Evolutionary conservation across 345 rosid genomes (phyloP).

Genomic region (Microthlaspi erraticum): DNA sequence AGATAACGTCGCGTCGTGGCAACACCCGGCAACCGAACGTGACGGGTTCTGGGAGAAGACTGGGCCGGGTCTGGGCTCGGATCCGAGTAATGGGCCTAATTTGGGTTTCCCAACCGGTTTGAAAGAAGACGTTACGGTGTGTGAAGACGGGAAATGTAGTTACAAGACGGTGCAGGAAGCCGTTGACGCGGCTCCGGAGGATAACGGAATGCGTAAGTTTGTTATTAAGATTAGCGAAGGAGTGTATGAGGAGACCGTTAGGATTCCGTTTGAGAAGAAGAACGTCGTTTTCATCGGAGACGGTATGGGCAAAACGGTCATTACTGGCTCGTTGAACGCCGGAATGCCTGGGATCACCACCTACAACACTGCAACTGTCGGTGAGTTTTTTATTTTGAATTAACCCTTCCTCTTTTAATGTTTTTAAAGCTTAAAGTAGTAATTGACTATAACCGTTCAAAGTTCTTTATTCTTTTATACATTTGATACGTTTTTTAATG

Average conservation of each 20-base stretch:
- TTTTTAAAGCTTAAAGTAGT: not conserved
- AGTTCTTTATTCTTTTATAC: not conserved
- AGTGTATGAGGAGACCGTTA: constrained; percentile 72
- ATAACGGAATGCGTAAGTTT: constrained; percentile 47
- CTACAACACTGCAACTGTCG: constrained; percentile 79
- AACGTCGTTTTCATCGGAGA: constrained; percentile 84
- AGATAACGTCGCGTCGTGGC: constrained; percentile 55
- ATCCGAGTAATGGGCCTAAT: constrained; percentile 29
- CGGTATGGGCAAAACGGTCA: constrained; percentile 88
- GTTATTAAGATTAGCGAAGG: constrained; percentile 73
- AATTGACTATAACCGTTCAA: not conserved
- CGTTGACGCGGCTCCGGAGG: constrained; percentile 74
- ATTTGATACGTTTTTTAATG: not conserved
- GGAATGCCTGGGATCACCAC: constrained; percentile 74
- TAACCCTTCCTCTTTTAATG: not conserved
- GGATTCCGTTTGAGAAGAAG: constrained; percentile 78
- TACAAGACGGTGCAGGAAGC: constrained; percentile 80
- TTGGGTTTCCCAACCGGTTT: constrained; percentile 54
- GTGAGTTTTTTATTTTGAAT: constrained; percentile 45
- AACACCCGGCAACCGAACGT: constrained; percentile 72
- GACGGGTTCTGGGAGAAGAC: constrained; percentile 66
- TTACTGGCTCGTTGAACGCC: constrained; percentile 62
- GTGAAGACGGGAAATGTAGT: constrained; percentile 53
- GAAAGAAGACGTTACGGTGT: constrained; percentile 69
- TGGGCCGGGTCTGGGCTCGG: constrained; percentile 37